A percentile compares a stretch with the other conserved stretches of the same genome.
Conservation (phyloP, 2,329 filamentous ascomycete genomes). For the Phyllosticta citriasiana region DNA sequence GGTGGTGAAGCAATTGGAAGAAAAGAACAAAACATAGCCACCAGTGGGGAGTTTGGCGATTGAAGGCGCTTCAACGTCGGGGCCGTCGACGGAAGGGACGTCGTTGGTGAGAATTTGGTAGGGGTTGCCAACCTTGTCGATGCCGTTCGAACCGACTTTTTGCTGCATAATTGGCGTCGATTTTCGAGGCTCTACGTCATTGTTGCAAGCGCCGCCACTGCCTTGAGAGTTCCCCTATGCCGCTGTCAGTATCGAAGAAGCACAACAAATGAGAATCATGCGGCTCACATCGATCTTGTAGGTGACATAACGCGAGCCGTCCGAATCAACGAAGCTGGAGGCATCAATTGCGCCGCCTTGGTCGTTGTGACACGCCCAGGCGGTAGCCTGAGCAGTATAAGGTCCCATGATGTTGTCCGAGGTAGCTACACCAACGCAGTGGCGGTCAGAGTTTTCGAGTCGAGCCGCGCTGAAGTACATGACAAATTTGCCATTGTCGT, state of each 20-base stretch:
- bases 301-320: constrained; percentile 47
- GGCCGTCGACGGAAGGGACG: constrained; percentile 37
- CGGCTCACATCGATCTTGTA: constrained; percentile 50
- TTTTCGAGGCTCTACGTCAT: constrained; percentile 28
- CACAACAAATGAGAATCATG: neutral
- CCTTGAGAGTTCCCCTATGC: constrained; percentile 45
- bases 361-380: constrained; percentile 39
- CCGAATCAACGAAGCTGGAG: constrained; percentile 47
- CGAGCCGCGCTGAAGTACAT: constrained; percentile 50
- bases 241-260: constrained; percentile 36
- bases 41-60: constrained; percentile 39
- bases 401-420: constrained; percentile 42
- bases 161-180: constrained; percentile 50
- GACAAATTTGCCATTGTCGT: constrained; percentile 41
- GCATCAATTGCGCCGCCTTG: constrained; percentile 56
- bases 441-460: constrained; percentile 28
- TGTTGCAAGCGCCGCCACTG: constrained; percentile 37
- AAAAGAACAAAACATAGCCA: constrained; percentile 53
- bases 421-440: constrained; percentile 51
- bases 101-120: constrained; percentile 35
- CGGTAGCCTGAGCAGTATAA: constrained; percentile 38
- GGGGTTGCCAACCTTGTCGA: constrained; percentile 42
- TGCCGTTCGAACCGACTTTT: constrained; percentile 40
- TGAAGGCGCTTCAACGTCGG: constrained; percentile 53
- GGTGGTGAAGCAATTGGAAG: constrained; percentile 48